Evolutionary conservation across 768 basidiomycete species (phyloP), one percentile per base, ranked within the genome.

Genomic region (Ramaria sp.): DNA sequence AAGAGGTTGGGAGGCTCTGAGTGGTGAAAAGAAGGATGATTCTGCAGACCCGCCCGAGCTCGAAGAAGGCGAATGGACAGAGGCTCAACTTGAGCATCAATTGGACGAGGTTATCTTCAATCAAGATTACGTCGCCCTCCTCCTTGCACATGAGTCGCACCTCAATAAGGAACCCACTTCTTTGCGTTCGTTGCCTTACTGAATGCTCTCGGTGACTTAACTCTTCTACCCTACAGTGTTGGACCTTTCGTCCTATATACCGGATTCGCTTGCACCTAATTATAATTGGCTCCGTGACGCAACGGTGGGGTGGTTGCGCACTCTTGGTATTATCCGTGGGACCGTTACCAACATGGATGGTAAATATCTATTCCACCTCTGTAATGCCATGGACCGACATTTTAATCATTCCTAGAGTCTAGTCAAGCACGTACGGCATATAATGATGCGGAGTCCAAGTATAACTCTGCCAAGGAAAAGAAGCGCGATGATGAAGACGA

Each of bases 1-100:
- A n/a, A 82, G 92, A 45, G 94, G 93, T 13, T 98, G 89, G 83
- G 88, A 92, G 64, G 82, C 76, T 41, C 73, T 82, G 65, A 61
- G 18, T 24, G 44, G 36, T 50, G 67, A 63, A 13, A 68, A 22
- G 64, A 65, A 10, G 65, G 61, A 2, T 6, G 57, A 52, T 1
- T 62, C 65, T 9, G 65, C 67, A 28, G 64, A 67, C 30, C 60
- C 59, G 15, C 73, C 78, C n/a, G 75, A 80, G 38, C 65, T 76
- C 20, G 79, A 82, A 27, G 79, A 86, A 39, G 79, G 73, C 15
- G 63, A 70, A 57, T 87, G 83, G 85, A 75, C 72, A 7, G 72
- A 74, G 5, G 76, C 74, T 39, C 72, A 80, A 56, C 73, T 89
- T 9, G 74, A 82, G 56, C 67, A 71, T 32, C 71, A 83, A 44